These are phyloP conservation scores for Calonectria multiphialidica DNA, from an alignment of 2,329 filamentous ascomycete genomes.

Conservation along the genomic window DNA sequence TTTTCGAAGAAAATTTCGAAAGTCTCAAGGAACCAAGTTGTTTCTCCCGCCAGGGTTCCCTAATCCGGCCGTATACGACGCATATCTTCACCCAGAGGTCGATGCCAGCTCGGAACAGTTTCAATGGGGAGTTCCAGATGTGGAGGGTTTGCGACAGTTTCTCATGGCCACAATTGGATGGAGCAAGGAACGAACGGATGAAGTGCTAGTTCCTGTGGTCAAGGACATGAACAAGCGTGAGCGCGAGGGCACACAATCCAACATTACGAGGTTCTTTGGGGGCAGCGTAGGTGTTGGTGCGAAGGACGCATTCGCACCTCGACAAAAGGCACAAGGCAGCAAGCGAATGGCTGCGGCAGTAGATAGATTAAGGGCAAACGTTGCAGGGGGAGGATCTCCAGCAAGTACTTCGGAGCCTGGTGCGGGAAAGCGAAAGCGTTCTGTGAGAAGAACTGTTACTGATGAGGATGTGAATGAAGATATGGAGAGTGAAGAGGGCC, in stretches of 20 bases:
- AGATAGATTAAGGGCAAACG: conserved; percentile 67
- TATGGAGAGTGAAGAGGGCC: conserved; percentile 29
- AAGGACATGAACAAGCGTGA: conserved; percentile 93
- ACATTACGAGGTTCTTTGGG: conserved; percentile 93
- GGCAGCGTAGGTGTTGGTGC: conserved; percentile 79
- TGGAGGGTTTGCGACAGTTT: conserved; percentile 86
- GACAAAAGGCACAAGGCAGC: conserved; percentile 74
- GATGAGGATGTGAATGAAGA: conserved; percentile 34
- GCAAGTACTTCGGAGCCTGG: conserved; percentile 6
- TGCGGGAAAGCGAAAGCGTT: conserved; percentile 41
- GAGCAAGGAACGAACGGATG: conserved; percentile 91
- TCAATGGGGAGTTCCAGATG: conserved; percentile 95
- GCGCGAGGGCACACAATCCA: conserved; percentile 91
- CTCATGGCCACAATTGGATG: conserved; percentile 95
- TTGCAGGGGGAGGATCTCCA: conserved; percentile 30
- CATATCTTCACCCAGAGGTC: conserved; percentile 89
- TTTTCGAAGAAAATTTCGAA: conserved; percentile 90
- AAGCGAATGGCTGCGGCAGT: conserved; percentile 83
- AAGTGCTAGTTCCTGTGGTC: conserved; percentile 95
- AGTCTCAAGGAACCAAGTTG: conserved; percentile 82
- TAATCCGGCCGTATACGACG: conserved; percentile 79
- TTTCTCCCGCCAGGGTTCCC: conserved; percentile 89
- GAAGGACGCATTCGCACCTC: conserved; percentile 76
- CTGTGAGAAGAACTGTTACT: conserved; percentile 28
- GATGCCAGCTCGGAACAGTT: conserved; percentile 83